Evolutionary conservation across 257 asterid species (phyloP).

Genomic region (Capsicum rhomboideum): DNA sequence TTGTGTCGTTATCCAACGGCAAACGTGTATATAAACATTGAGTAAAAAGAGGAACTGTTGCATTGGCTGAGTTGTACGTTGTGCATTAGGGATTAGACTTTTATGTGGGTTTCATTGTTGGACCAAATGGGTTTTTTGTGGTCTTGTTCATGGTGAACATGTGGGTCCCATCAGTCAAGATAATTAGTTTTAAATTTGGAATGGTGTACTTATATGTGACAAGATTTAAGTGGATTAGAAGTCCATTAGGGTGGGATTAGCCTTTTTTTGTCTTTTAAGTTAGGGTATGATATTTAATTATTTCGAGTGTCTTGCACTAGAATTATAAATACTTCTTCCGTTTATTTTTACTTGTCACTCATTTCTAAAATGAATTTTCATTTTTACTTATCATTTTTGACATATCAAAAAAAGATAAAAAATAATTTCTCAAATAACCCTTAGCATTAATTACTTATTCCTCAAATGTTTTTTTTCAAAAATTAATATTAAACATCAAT

Average conservation of each 20-base stretch:
- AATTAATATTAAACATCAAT: too few species aligned
- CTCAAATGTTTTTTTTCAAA: too few species aligned
- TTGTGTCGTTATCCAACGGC: slow-evolving; percentile 52
- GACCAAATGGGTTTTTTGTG: background rate
- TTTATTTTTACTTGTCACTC: too few species aligned
- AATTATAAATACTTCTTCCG: too few species aligned
- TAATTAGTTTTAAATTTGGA: background rate
- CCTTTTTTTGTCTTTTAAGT: too few species aligned
- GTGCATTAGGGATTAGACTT: background rate
- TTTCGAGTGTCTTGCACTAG: too few species aligned
- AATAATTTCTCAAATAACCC: too few species aligned
- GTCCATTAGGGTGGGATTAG: background rate
- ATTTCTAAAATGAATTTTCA: too few species aligned
- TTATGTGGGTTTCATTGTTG: background rate
- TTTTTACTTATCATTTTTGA: too few species aligned
- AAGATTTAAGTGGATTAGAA: background rate
- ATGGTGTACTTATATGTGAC: background rate
- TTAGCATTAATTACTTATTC: too few species aligned
- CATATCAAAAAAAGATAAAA: too few species aligned
- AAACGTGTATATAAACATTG: background rate
- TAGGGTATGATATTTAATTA: background rate
- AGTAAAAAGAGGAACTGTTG: background rate
- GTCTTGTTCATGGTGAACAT: slow-evolving; percentile 40
- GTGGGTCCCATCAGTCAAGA: slow-evolving; percentile 46
- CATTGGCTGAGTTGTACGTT: background rate